Conservation (phyloP, 768 basidiomycete genomes). For the Myochromella boudieri region DNA sequence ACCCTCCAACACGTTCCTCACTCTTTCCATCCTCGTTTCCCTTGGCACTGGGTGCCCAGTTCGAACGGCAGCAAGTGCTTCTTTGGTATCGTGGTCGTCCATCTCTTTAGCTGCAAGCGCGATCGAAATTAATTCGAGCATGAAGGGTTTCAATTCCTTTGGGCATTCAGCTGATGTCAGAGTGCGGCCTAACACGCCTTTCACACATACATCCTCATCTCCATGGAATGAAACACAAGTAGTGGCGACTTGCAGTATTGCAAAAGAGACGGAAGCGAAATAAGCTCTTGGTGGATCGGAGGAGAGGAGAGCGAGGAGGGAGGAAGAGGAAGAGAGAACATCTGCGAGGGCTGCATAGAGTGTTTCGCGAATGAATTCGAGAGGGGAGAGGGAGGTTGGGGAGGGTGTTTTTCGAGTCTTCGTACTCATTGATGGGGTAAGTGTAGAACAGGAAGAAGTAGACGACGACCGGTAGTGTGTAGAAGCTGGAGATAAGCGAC, state of each 20-base stretch:
- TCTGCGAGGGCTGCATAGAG: constrained; percentile 81
- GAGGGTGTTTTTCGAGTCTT: constrained; percentile 20
- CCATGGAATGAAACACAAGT: not conserved
- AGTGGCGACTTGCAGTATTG: constrained; percentile 65
- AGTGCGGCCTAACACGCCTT: constrained; percentile 54
- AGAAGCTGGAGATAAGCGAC: constrained; percentile 27
- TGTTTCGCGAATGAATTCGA: constrained; percentile 83
- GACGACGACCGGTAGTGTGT: constrained; percentile 21
- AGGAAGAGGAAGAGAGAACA: constrained; percentile 53
- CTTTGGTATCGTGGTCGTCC: constrained; percentile 51
- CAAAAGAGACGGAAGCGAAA: constrained; percentile 71
- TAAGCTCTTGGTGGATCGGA: constrained; percentile 72
- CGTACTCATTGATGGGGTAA: constrained; percentile 31
- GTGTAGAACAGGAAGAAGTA: constrained; percentile 22
- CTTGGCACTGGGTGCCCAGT: constrained; percentile 32
- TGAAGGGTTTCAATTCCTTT: constrained; percentile 60
- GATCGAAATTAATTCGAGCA: constrained; percentile 60
- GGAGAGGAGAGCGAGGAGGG: constrained; percentile 56
- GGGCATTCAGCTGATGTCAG: constrained; percentile 67
- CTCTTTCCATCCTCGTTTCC: constrained; percentile 54
- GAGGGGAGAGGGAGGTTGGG: constrained; percentile 48
- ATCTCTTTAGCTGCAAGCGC: constrained; percentile 49
- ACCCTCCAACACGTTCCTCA: constrained; percentile 53
- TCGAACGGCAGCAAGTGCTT: constrained; percentile 44
- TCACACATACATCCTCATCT: not conserved